phyloP scores from a whole-genome alignment of 2,329 filamentous ascomycete species.

The Fusarium clavum region DNA sequence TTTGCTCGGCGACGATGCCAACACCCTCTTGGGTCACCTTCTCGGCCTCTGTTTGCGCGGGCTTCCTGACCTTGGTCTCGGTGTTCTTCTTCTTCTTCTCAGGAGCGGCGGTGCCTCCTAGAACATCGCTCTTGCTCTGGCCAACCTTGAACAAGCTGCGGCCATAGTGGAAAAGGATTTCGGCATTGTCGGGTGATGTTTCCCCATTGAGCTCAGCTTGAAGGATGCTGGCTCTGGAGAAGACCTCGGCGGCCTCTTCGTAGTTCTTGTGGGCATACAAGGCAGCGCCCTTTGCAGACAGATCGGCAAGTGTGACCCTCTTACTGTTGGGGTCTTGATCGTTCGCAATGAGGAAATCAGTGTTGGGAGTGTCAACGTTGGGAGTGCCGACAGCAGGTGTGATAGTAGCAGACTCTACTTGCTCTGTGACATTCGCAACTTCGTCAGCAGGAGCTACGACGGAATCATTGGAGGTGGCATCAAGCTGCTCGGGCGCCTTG shows the following conservation, averaged over 20 bases:
- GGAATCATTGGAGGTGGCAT: slow-evolving; percentile 5
- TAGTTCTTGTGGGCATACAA: slow-evolving; percentile 93
- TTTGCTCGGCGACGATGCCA: slow-evolving; percentile 57
- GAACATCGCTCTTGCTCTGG: slow-evolving; percentile 91
- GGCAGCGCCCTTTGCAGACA: slow-evolving; percentile 82
- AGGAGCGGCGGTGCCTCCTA: slow-evolving; percentile 81
- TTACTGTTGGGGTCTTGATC: slow-evolving; percentile 62
- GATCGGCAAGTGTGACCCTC: slow-evolving; percentile 77
- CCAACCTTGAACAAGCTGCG: slow-evolving; percentile 94
- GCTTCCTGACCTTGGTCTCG: slow-evolving; percentile 53
- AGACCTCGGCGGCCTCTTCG: slow-evolving; percentile 85
- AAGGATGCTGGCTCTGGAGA: slow-evolving; percentile 87
- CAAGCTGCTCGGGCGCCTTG: slow-evolving; percentile 24
- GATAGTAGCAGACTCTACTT: slow-evolving; percentile 36
- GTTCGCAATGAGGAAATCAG: slow-evolving; percentile 44
- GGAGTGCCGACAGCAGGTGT: slow-evolving; percentile 30
- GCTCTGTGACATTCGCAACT: slow-evolving; percentile 25
- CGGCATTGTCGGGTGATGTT: slow-evolving; percentile 88
- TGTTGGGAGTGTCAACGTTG: slow-evolving; percentile 37
- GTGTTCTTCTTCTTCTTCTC: slow-evolving; percentile 59
- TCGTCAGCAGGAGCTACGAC: slow-evolving; percentile 17
- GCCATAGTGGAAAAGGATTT: slow-evolving; percentile 94
- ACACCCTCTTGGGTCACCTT: slow-evolving; percentile 61
- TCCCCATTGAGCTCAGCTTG: slow-evolving; percentile 94
- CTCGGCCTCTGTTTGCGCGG: slow-evolving; percentile 54